phyloP scores from a whole-genome alignment of 176 grass and related monocot species.

The Oryza nivara region DNA sequence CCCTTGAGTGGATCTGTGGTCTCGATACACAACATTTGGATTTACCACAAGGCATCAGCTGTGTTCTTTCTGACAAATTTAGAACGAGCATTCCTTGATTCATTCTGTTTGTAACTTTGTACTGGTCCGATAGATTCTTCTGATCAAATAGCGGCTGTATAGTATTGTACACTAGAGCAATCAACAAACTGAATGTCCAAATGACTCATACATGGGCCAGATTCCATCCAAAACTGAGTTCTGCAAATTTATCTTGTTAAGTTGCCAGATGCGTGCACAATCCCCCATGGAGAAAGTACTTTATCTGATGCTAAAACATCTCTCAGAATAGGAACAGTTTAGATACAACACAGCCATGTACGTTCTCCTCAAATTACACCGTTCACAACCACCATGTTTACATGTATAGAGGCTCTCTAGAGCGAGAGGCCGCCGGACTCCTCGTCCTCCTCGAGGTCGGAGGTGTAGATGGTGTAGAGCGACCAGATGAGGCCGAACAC shows the following conservation, averaged over 20 bases:
- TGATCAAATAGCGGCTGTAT: slow-evolving; percentile 28
- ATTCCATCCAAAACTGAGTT: not conserved
- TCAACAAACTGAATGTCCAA: not conserved
- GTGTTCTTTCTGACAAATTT: not conserved
- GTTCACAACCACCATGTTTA: slow-evolving; percentile 9
- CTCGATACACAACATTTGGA: not conserved
- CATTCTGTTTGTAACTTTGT: slow-evolving; percentile 36
- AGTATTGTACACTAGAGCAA: slow-evolving; percentile 42
- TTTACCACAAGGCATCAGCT: not conserved
- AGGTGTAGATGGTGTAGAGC: slow-evolving; percentile 89
- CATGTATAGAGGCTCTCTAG: slow-evolving; percentile 42
- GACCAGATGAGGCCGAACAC: slow-evolving; percentile 96
- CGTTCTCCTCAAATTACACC: slow-evolving; percentile 33
- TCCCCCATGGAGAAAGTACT: not conserved
- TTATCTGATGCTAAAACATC: slow-evolving; percentile 27
- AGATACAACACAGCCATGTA: slow-evolving; percentile 45
- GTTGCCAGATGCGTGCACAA: not conserved
- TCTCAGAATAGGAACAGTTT: slow-evolving; percentile 33
- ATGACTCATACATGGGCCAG: not conserved
- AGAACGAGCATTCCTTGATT: not conserved
- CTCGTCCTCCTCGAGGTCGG: slow-evolving; percentile 89
- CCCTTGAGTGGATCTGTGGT: not conserved
- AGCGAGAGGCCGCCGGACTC: slow-evolving; percentile 89
- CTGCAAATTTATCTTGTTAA: not conserved
- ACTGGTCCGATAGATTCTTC: not conserved